These are phyloP conservation scores for Chytriomyces sp. DNA, from an alignment of 192 early-diverging fungal species.

Conservation along the genomic window DNA sequence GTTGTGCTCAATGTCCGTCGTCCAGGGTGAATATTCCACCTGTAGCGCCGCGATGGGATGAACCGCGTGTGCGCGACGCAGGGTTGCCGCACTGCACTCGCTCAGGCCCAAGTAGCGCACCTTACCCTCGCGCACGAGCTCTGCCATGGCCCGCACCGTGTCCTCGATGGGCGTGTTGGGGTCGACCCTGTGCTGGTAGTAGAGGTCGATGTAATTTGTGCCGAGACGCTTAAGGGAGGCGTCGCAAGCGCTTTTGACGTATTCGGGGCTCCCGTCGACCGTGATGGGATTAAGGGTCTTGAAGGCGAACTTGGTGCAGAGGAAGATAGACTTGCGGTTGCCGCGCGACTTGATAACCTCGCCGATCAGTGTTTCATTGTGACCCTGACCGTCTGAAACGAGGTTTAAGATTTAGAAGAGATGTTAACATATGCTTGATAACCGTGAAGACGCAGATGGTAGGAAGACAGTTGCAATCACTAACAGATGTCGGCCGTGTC, in stretches of 20 bases:
- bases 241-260: constrained; percentile 48
- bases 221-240: constrained; percentile 54
- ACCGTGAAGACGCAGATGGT: too few relatives aligned
- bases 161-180: constrained; percentile 60
- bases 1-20: constrained; percentile 60
- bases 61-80: constrained; percentile 61
- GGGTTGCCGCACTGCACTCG: constrained; percentile 54
- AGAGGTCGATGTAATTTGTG: constrained; percentile 59
- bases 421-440: too few relatives aligned
- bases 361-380: constrained; percentile 30
- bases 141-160: constrained; percentile 61
- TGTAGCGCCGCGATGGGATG: constrained; percentile 63
- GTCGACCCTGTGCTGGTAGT: constrained; percentile 60
- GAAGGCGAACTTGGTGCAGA: constrained; percentile 63
- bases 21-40: constrained; percentile 50
- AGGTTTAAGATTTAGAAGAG: too few relatives aligned
- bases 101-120: constrained; percentile 61
- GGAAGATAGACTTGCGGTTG: constrained; percentile 47
- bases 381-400: constrained; percentile 19
- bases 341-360: not conserved
- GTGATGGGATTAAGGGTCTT: constrained; percentile 8
- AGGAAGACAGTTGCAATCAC: too few relatives aligned
- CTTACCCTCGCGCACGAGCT: constrained; percentile 68
- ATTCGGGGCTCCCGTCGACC: constrained; percentile 47
- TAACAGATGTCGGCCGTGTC: constrained; percentile 21